Base-by-base conservation (phyloP, 345 rosid genomes). In the Atalantia buxifolia region DNA sequence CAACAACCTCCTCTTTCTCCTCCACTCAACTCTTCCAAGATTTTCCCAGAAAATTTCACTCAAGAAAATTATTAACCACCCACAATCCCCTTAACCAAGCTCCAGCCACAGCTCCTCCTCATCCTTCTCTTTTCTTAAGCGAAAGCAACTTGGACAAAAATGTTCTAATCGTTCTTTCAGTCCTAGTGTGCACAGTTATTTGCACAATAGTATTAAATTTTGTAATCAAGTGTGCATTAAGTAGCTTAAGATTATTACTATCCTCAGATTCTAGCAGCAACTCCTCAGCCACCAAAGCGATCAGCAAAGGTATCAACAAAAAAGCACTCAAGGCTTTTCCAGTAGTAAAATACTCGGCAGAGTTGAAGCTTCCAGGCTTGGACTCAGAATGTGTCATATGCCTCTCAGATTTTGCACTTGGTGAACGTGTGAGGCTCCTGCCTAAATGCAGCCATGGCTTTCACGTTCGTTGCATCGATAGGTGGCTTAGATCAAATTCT, bases 111-210 rank as follows among this genome's bases (percentile, higher is more conserved):
- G 78, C 87, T 9, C 80, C 92, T 79, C 84, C 90, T n/a, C 74
- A 87, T 57, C 65, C 87, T 63, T 79, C 68, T 59, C 8, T 78
- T 50, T 72, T 45, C 57, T 53, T 48, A 30, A 62, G 55, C 38
- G 69, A 82, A 76, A 82, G 78, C 84, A 77, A 78, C 80, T 88
- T 90, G 69, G 90, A 92, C 71, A 82, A 95, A 33, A 90, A 94
- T 67, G 82, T 94, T 72, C 85, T 89, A 42, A 88, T 92, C 85
- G 87, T 93, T 42, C 84, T 94, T 38, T 87, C 95, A 25, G 92
- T 91, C 60, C 93, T 94, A 70, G 30, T 92, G n/a, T 94, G 97
- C 76, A 97, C 97, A 72, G 71, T 92, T 57, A 86, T 93, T 73
- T 93, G 95, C 85, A 88, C 93, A 60, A 87, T 93, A 21, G 97